A percentile compares a stretch with the other conserved stretches of the same genome.
These are phyloP conservation scores for Podosphaera xanthii DNA, from an alignment of 2,329 filamentous ascomycete species.

Conservation along the genomic window DNA sequence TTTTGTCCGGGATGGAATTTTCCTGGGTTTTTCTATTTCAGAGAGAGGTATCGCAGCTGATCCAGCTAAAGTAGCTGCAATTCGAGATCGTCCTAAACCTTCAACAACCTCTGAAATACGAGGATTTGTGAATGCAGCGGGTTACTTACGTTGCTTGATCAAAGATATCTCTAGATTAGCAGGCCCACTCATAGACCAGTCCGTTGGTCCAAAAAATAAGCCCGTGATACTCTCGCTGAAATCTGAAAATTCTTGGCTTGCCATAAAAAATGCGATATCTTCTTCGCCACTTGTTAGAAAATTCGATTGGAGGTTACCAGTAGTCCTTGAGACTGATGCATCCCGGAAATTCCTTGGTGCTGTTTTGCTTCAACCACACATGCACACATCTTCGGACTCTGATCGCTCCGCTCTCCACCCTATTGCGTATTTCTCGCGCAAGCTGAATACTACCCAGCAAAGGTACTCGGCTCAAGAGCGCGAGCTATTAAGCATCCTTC, in stretches of 20 bases:
- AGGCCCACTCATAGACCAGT: neutral
- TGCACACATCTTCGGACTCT: neutral
- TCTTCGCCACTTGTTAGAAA: neutral
- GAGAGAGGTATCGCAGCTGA: neutral
- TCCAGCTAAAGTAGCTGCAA: neutral
- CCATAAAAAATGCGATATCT: neutral
- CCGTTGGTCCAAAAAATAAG: neutral
- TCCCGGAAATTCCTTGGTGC: neutral
- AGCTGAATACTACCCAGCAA: neutral
- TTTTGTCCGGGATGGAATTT: neutral
- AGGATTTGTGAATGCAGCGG: neutral
- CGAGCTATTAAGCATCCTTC: neutral
- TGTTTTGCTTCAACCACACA: neutral
- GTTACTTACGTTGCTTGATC: neutral
- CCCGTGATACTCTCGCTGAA: neutral
- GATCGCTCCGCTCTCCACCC: neutral
- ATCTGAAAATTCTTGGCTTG: neutral
- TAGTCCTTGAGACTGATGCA: neutral
- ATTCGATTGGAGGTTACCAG: neutral
- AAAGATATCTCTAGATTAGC: neutral
- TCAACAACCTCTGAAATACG: neutral
- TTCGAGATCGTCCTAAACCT: neutral
- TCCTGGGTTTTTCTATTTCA: neutral
- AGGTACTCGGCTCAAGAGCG: neutral
- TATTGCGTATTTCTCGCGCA: neutral